phyloP scores from a whole-genome alignment of 192 early-diverging fungal species.

The Piromyces sp. region DNA sequence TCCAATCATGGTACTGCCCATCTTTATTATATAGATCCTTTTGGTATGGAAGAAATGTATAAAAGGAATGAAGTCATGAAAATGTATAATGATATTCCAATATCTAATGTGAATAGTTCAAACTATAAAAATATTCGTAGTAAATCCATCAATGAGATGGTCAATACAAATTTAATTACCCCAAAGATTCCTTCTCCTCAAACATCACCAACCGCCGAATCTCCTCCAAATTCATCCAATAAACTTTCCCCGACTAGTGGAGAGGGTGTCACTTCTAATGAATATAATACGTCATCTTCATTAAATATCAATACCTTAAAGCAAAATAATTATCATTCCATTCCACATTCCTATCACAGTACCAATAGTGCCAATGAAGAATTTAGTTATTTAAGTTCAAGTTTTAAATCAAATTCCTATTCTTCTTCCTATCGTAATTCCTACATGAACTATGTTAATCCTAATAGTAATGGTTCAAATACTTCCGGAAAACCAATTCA shows the following conservation, averaged over 20 bases:
- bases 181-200: background rate
- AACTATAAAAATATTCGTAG: background rate
- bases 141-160: background rate
- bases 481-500: background rate
- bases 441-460: background rate
- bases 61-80: background rate
- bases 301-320: background rate
- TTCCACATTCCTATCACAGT: background rate
- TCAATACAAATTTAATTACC: background rate
- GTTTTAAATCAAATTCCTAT: background rate
- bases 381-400: background rate
- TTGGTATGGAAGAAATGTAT: slow-evolving; percentile 13
- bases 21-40: slow-evolving; percentile 49
- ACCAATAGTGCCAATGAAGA: background rate
- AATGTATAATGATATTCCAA: background rate
- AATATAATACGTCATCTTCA: background rate
- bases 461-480: background rate
- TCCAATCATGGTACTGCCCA: slow-evolving; percentile 59
- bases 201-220: background rate
- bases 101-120: background rate
- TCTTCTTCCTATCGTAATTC: background rate
- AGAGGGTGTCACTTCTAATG: too few relatives aligned
- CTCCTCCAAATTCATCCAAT: background rate
- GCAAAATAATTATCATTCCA: background rate
- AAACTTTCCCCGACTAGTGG: background rate